A percentile compares a stretch with the other conserved stretches of the same genome.
Evolutionary conservation across 345 rosid species (phyloP).

Genomic region (Salix purpurea): DNA sequence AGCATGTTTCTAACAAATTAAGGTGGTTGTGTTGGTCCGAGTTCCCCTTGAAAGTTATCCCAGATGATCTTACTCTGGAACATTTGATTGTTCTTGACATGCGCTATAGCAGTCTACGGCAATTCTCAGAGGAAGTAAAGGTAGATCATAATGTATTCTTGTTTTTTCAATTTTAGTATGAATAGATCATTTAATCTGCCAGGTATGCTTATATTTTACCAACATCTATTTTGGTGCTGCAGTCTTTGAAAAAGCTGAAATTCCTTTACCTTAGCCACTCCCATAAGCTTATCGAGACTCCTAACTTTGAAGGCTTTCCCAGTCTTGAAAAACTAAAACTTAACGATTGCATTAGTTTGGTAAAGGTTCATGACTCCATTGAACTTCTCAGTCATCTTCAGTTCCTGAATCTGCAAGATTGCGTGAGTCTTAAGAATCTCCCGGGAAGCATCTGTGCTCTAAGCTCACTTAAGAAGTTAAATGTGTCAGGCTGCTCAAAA

Average conservation of each 20-base stretch:
- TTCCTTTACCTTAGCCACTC: constrained; percentile 14
- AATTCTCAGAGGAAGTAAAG: neutral
- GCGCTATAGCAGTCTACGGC: constrained; percentile 5
- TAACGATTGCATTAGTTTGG: constrained; percentile 12
- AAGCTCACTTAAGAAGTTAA: neutral
- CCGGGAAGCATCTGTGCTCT: constrained; percentile 6
- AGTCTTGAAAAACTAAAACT: constrained; percentile 8
- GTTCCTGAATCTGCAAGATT: constrained; percentile 2
- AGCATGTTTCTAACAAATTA: constrained; percentile 4
- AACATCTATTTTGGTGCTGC: neutral
- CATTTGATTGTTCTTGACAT: constrained; percentile 9
- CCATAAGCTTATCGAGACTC: constrained; percentile 1
- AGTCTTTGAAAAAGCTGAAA: constrained; percentile 17
- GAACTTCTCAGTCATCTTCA: neutral
- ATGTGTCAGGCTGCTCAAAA: constrained; percentile 9
- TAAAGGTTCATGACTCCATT: constrained; percentile 14
- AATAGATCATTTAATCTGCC: neutral
- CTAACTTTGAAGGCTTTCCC: constrained; percentile 3
- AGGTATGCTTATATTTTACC: neutral
- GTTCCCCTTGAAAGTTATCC: constrained; percentile 1
- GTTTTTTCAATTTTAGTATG: neutral
- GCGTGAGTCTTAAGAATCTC: constrained; percentile 8
- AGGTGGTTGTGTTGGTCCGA: constrained; percentile 17
- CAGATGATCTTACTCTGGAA: neutral
- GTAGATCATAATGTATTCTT: neutral